Percentiles rank a stretch among this genome's conserved stretches.
Conservation (phyloP, 352 stramenopile genomes). For the Phytophthora ramorum region DNA sequence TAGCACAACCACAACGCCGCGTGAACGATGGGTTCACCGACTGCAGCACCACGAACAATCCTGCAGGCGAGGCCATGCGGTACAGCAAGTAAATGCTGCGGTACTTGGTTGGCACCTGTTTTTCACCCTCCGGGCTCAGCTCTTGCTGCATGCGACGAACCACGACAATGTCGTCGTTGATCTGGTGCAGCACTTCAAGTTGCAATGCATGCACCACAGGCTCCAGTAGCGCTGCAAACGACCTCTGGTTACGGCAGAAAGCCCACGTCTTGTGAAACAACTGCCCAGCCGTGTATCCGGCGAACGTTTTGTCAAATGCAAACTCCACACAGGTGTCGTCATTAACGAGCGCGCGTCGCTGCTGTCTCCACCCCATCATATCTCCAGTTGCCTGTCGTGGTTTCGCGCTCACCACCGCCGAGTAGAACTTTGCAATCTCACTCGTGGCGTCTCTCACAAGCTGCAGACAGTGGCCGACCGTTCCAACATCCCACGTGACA, state of each 20-base stretch:
- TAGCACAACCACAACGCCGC: conserved; percentile 34
- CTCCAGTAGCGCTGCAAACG: conserved; percentile 33
- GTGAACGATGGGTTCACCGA: conserved; percentile 44
- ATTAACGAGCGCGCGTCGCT: conserved; percentile 20
- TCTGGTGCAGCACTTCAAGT: conserved; percentile 40
- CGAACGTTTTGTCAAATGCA: conserved; percentile 38
- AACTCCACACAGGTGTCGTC: conserved; percentile 35
- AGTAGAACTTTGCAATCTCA: conserved; percentile 38
- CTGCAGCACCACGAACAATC: conserved; percentile 41
- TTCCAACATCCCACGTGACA: conserved; percentile 41
- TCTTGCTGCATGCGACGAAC: conserved; percentile 46
- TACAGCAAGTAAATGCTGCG: conserved; percentile 47
- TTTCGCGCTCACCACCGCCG: neutral
- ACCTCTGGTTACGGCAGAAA: conserved; percentile 38
- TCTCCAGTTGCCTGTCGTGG: conserved; percentile 3
- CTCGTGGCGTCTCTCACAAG: conserved; percentile 32
- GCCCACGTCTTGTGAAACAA: conserved; percentile 42
- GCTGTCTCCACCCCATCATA: conserved; percentile 41
- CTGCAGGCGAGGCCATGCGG: conserved; percentile 35
- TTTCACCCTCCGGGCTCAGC: conserved; percentile 24
- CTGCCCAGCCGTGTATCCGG: conserved; percentile 14
- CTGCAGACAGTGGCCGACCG: conserved; percentile 38
- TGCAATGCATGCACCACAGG: conserved; percentile 33
- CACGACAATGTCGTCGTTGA: conserved; percentile 46
- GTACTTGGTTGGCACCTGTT: conserved; percentile 36